These are phyloP conservation scores for Chaetomium cochliodes DNA, from an alignment of 495 filamentous ascomycete genomes.

Conservation along the genomic window DNA sequence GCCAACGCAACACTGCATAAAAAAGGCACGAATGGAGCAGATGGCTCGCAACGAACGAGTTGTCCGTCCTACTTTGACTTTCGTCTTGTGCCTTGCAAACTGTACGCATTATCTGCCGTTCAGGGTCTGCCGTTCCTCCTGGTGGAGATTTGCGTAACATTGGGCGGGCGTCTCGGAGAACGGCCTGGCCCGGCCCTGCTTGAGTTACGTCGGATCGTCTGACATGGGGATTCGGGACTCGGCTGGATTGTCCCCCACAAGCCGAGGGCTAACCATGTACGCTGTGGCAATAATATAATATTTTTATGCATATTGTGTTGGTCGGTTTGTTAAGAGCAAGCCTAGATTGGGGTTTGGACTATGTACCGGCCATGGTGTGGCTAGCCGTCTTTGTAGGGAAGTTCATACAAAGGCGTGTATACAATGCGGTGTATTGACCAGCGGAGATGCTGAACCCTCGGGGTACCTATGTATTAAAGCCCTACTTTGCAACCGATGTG, in stretches of 20 bases:
- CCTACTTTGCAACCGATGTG: too few species aligned
- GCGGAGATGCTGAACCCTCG: too few species aligned
- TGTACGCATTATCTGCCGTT: background rate
- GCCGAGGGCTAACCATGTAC: too few species aligned
- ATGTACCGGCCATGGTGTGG: too few species aligned
- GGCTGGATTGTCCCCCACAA: background rate
- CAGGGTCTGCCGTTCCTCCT: background rate
- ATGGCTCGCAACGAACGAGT: background rate
- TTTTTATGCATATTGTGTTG: too few species aligned
- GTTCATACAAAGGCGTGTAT: too few species aligned
- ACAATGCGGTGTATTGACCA: too few species aligned
- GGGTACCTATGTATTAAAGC: too few species aligned
- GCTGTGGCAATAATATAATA: too few species aligned
- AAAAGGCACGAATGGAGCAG: background rate
- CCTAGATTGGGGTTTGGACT: too few species aligned
- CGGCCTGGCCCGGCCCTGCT: background rate
- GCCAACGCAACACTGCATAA: background rate
- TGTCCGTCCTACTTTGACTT: background rate
- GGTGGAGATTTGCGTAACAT: background rate
- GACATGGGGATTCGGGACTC: background rate
- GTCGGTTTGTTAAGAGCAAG: background rate
- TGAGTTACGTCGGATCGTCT: constrained; percentile 3
- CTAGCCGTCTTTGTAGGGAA: too few species aligned
- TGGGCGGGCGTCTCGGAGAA: background rate
- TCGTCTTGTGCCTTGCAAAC: background rate